Evolutionary conservation across 345 rosid species (phyloP).

Genomic region (Ailanthus altissimus): DNA sequence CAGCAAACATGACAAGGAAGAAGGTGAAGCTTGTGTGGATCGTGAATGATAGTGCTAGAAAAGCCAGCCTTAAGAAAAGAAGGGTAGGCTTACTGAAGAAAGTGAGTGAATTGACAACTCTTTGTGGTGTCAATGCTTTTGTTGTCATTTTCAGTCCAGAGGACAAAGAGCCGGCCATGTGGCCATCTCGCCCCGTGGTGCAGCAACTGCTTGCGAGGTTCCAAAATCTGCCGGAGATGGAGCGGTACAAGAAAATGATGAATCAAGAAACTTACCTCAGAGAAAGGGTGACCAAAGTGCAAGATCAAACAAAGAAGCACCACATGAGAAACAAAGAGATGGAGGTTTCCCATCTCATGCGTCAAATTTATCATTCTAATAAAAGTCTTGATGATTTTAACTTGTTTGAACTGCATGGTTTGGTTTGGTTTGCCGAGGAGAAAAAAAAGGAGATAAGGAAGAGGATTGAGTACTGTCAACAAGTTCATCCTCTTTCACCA

Average conservation of each 20-base stretch:
- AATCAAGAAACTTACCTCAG: constrained; percentile 37
- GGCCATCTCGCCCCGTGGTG: constrained; percentile 35
- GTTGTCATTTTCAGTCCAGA: constrained; percentile 39
- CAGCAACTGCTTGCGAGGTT: constrained; percentile 22
- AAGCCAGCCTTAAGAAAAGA: constrained; percentile 50
- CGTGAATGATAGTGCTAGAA: constrained; percentile 37
- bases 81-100: constrained; percentile 46
- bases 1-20: constrained; percentile 45
- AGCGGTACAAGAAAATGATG: constrained; percentile 32
- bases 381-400: constrained; percentile 12
- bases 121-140: constrained; percentile 43
- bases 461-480: constrained; percentile 15
- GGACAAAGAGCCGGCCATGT: constrained; percentile 37
- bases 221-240: constrained; percentile 30
- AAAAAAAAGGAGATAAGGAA: constrained; percentile 24
- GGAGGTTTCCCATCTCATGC: constrained; percentile 29
- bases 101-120: constrained; percentile 43
- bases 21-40: constrained; percentile 47
- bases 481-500: constrained; percentile 5
- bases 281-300: constrained; percentile 25
- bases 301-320: constrained; percentile 26
- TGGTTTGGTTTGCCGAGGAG: constrained; percentile 33
- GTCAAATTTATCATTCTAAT: constrained; percentile 14
- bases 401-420: not conserved
- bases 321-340: constrained; percentile 21